phyloP scores from a whole-genome alignment of 2,329 filamentous ascomycete species.

The Remersonia thermophila region DNA sequence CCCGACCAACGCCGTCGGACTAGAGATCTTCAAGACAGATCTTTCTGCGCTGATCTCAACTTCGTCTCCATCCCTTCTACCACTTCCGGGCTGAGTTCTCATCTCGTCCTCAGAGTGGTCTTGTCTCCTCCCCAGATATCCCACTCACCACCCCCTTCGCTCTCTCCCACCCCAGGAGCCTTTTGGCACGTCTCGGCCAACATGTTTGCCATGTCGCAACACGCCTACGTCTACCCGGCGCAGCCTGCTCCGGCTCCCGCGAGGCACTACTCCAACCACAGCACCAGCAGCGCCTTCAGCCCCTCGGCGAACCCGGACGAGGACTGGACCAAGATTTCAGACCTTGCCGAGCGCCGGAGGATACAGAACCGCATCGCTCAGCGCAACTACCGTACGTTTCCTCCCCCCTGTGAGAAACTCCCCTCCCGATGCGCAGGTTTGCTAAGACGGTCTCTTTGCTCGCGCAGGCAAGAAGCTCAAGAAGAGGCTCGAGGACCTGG shows the following conservation, averaged over 20 bases:
- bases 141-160: neutral
- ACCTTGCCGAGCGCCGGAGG: slow-evolving; percentile 81
- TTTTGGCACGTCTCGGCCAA: slow-evolving; percentile 3
- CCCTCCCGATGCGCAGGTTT: neutral
- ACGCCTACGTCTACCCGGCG: slow-evolving; percentile 28
- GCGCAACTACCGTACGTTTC: slow-evolving; percentile 72
- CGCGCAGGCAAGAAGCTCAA: slow-evolving; percentile 80
- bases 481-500: slow-evolving; percentile 74
- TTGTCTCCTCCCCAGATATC: slow-evolving; percentile 3
- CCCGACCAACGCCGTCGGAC: slow-evolving; percentile 1
- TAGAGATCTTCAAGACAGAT: slow-evolving; percentile 1
- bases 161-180: neutral
- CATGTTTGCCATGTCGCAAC: slow-evolving; percentile 34
- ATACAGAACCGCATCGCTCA: slow-evolving; percentile 98
- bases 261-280: slow-evolving; percentile 58
- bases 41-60: neutral
- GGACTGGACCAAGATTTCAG: slow-evolving; percentile 98
- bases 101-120: slow-evolving; percentile 3
- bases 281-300: slow-evolving; percentile 89
- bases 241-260: slow-evolving; percentile 29
- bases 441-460: neutral
- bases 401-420: neutral
- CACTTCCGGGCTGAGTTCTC: slow-evolving; percentile 6
- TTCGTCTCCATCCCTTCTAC: neutral
- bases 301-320: slow-evolving; percentile 90